phyloP scores from a whole-genome alignment of 805 yeast genomes.

The Starmerella vitae region DNA sequence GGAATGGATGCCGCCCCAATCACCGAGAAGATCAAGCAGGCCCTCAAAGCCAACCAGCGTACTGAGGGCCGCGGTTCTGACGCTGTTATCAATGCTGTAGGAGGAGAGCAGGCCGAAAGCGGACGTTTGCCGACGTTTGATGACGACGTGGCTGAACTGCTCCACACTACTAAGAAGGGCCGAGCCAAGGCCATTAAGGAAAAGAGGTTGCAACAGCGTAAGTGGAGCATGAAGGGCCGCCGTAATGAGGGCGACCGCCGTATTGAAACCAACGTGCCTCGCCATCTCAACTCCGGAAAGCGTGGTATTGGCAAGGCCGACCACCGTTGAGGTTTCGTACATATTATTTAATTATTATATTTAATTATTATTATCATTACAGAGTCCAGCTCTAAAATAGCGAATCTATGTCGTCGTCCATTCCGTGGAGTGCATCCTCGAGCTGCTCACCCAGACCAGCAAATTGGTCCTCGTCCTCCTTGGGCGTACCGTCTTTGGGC shows the following conservation, averaged over 20 bases:
- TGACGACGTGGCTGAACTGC: constrained; percentile 64
- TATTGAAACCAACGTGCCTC: constrained; percentile 68
- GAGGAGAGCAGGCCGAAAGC: constrained; percentile 29
- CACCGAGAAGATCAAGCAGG: constrained; percentile 35
- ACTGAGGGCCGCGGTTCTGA: constrained; percentile 56
- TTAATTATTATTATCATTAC: too few species aligned
- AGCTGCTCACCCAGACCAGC: constrained; percentile 7
- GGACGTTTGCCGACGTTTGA: constrained; percentile 38
- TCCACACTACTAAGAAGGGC: constrained; percentile 31
- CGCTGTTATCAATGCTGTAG: constrained; percentile 47
- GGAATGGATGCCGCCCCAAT: constrained; percentile 76
- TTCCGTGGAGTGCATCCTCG: constrained; percentile 25
- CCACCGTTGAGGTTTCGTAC: constrained; percentile 43
- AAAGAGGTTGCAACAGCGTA: constrained; percentile 82
- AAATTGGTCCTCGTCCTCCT: neutral
- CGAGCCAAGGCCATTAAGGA: constrained; percentile 77
- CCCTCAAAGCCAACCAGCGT: constrained; percentile 28
- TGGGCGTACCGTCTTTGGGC: constrained; percentile 22
- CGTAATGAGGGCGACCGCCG: constrained; percentile 96
- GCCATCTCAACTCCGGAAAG: constrained; percentile 92
- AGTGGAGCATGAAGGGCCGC: constrained; percentile 81
- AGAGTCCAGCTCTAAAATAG: constrained; percentile 14
- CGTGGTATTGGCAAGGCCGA: constrained; percentile 90
- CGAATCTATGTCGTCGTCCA: constrained; percentile 26
- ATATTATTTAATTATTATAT: neutral